These are phyloP conservation scores for Spathaspora boniae DNA, from an alignment of 805 yeast genomes.

Conservation along the genomic window DNA sequence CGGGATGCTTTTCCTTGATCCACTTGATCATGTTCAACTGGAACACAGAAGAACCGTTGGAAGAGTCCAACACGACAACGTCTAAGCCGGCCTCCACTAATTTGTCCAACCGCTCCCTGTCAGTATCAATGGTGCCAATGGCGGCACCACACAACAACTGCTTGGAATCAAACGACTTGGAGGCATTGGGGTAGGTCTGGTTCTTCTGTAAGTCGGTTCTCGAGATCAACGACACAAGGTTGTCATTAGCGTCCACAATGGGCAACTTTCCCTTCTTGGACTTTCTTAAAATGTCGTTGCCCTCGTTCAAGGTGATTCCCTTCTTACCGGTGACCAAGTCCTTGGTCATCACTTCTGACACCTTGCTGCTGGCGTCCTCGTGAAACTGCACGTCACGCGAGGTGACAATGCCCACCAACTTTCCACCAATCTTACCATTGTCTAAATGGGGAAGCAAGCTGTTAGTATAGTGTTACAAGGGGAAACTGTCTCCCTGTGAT, in stretches of 20 bases:
- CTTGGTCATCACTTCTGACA: slow-evolving; percentile 83
- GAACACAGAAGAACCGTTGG: slow-evolving; percentile 96
- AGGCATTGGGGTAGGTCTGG: slow-evolving; percentile 88
- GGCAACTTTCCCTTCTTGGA: slow-evolving; percentile 98
- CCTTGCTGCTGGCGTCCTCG: slow-evolving; percentile 60
- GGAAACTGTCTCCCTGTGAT: slow-evolving; percentile 2
- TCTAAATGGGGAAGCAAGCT: slow-evolving; percentile 54
- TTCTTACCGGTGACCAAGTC: slow-evolving; percentile 79
- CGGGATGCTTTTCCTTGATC: slow-evolving; percentile 78
- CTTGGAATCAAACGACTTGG: slow-evolving; percentile 88
- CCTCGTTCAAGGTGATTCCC: slow-evolving; percentile 80
- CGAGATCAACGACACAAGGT: slow-evolving; percentile 82
- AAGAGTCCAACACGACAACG: slow-evolving; percentile 91
- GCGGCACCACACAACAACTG: slow-evolving; percentile 99
- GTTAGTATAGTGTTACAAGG: too few species aligned
- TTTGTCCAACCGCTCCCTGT: slow-evolving; percentile 76
- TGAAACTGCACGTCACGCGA: slow-evolving; percentile 96
- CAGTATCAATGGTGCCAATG: slow-evolving; percentile 89
- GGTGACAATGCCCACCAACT: slow-evolving; percentile 91
- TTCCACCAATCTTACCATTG: slow-evolving; percentile 80
- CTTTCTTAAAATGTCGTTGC: slow-evolving; percentile 84
- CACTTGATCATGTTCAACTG: slow-evolving; percentile 91
- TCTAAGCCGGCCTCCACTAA: slow-evolving; percentile 96
- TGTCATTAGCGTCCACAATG: slow-evolving; percentile 73
- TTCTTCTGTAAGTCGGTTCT: slow-evolving; percentile 97